phyloP scores from a whole-genome alignment of 176 grass and related monocot genomes.

The Ampelocalamus luodianensis region DNA sequence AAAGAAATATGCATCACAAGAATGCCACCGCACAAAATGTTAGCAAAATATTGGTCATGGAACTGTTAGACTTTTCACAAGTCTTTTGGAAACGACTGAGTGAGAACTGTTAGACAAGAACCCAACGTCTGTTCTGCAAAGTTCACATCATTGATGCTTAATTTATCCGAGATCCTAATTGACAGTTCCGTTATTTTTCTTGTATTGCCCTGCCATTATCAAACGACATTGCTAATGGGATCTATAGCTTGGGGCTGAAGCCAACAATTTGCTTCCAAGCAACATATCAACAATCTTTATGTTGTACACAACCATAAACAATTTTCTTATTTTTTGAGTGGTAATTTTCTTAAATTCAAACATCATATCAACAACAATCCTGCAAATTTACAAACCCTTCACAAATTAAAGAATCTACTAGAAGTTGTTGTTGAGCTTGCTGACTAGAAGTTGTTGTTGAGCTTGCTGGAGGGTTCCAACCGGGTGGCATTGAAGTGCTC shows the following conservation, averaged over 20 bases:
- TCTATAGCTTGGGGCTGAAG: not conserved
- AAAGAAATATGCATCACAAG: not conserved
- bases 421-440: slow-evolving; percentile 24
- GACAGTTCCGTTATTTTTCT: not conserved
- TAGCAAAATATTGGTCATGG: not conserved
- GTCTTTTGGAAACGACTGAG: not conserved
- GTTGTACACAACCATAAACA: not conserved
- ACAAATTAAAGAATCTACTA: not conserved
- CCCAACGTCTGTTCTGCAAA: not conserved
- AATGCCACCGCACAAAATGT: not conserved
- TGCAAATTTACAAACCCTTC: slow-evolving; percentile 10
- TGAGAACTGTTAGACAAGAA: too few species aligned
- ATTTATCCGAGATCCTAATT: not conserved
- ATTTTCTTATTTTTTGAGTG: not conserved
- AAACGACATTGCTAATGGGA: not conserved
- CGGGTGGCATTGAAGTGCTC: slow-evolving; percentile 65
- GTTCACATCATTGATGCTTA: not conserved
- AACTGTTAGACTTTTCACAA: not conserved
- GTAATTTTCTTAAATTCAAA: not conserved
- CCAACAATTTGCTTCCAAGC: not conserved
- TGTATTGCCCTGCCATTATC: not conserved
- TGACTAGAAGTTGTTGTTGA: slow-evolving; percentile 1
- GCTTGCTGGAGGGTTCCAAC: slow-evolving; percentile 48
- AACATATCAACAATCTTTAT: not conserved
- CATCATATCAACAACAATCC: not conserved